These are phyloP conservation scores for Onygenales sp. DNA, from an alignment of 2,329 filamentous ascomycete species.

Conservation along the genomic window DNA sequence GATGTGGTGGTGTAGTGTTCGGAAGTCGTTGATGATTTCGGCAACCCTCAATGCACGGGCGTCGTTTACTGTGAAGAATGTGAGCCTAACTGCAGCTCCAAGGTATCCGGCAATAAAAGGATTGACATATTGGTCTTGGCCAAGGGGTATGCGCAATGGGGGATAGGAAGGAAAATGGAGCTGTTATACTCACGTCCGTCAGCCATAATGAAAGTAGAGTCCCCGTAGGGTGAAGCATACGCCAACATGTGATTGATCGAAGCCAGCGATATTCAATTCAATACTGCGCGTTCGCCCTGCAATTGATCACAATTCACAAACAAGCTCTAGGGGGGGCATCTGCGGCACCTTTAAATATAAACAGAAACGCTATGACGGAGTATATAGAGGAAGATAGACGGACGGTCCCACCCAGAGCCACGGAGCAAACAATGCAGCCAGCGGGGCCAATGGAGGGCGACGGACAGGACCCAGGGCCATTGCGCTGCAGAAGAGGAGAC, in stretches of 20 bases:
- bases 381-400: not conserved
- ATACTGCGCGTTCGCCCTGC: not conserved
- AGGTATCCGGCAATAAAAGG: not conserved
- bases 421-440: not conserved
- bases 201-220: conserved; percentile 33
- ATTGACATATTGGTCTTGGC: not conserved
- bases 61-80: conserved; percentile 45
- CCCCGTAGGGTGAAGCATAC: conserved; percentile 5
- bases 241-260: conserved; percentile 9
- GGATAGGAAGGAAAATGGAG: not conserved
- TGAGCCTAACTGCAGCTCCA: not conserved
- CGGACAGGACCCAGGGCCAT: too few species aligned
- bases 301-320: not conserved
- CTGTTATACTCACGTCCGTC: conserved; percentile 43
- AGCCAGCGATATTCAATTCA: conserved; percentile 1
- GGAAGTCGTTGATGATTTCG: conserved; percentile 57
- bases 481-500: too few species aligned
- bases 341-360: conserved; percentile 4
- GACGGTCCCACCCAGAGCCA: not conserved
- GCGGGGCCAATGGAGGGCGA: too few species aligned
- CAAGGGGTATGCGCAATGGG: not conserved
- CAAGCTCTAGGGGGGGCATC: conserved; percentile 1
- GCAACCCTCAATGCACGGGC: conserved; percentile 53
- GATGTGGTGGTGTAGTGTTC: conserved; percentile 51
- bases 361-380: not conserved